Evolutionary conservation across 345 rosid genomes (phyloP).

Genomic region (Noccaea bulbosa): DNA sequence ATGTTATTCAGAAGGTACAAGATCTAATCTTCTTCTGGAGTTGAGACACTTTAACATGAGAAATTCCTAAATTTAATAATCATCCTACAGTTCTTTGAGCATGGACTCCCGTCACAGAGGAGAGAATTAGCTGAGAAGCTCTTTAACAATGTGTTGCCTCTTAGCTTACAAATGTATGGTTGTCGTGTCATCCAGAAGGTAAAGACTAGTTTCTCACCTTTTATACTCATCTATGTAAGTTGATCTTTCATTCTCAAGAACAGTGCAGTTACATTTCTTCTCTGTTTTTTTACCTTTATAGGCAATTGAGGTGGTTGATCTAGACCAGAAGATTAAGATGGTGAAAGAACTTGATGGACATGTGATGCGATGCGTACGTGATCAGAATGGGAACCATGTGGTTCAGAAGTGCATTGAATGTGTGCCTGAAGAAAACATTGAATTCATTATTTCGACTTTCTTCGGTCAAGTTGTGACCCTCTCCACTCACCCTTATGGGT

Average conservation of each 20-base stretch:
- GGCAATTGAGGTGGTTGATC: constrained; percentile 93
- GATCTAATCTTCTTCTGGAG: not conserved
- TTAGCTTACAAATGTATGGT: constrained; percentile 98
- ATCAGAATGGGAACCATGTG: constrained; percentile 98
- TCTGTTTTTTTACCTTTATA: constrained; percentile 26
- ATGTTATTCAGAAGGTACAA: constrained; percentile 91
- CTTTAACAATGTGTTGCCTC: constrained; percentile 75
- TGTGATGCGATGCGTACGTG: constrained; percentile 92
- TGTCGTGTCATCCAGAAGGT: constrained; percentile 99
- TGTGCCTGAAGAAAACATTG: constrained; percentile 83
- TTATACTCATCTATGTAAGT: not conserved
- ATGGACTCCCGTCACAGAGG: constrained; percentile 81
- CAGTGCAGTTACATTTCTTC: not conserved
- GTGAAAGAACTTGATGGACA: constrained; percentile 92
- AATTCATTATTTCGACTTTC: constrained; percentile 79
- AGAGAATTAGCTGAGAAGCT: constrained; percentile 87
- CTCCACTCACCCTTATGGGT: constrained; percentile 96
- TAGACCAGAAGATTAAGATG: constrained; percentile 89
- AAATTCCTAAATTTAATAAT: constrained; percentile 1
- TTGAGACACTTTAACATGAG: not conserved
- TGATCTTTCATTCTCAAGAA: not conserved
- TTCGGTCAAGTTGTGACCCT: constrained; percentile 85
- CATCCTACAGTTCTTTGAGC: constrained; percentile 82
- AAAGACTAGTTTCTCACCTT: constrained; percentile 8
- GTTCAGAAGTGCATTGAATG: constrained; percentile 98